A percentile compares a stretch with the other conserved stretches of the same genome.
These are phyloP conservation scores for Neopestalotiopsis sp. DNA, from an alignment of 2,329 filamentous ascomycete genomes.

Conservation along the genomic window DNA sequence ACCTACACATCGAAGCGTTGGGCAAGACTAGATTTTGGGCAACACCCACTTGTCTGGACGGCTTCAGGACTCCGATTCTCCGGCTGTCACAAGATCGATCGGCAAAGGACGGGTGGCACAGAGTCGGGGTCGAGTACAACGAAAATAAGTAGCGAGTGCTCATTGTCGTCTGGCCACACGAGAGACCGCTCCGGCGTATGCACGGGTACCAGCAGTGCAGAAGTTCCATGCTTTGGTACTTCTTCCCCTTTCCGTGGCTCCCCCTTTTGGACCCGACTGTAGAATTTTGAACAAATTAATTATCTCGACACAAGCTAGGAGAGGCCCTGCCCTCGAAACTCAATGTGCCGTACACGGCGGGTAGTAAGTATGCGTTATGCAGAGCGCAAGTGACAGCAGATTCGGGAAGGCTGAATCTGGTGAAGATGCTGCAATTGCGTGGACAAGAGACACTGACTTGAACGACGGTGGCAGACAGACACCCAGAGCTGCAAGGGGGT, in stretches of 20 bases:
- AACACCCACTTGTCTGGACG: neutral
- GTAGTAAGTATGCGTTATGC: neutral
- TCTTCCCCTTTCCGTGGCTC: neutral
- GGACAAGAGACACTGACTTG: neutral
- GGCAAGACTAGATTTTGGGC: neutral
- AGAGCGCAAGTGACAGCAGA: no score
- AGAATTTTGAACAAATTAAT: neutral
- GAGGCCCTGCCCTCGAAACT: neutral
- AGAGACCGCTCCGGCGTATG: neutral
- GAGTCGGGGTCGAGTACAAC: neutral
- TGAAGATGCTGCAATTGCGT: neutral
- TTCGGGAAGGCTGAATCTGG: neutral
- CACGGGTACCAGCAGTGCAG: neutral
- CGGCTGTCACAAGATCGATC: neutral
- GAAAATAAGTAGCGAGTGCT: neutral
- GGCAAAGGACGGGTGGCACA: neutral
- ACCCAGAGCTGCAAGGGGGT: neutral
- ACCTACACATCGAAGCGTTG: neutral
- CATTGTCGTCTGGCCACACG: neutral
- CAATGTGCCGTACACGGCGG: neutral
- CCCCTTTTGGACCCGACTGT: neutral
- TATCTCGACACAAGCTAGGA: neutral
- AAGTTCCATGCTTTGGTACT: neutral
- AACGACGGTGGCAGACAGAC: neutral
- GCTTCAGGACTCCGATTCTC: neutral